phyloP scores from a whole-genome alignment of 805 yeast species.

The Candida xiaguanensis region DNA sequence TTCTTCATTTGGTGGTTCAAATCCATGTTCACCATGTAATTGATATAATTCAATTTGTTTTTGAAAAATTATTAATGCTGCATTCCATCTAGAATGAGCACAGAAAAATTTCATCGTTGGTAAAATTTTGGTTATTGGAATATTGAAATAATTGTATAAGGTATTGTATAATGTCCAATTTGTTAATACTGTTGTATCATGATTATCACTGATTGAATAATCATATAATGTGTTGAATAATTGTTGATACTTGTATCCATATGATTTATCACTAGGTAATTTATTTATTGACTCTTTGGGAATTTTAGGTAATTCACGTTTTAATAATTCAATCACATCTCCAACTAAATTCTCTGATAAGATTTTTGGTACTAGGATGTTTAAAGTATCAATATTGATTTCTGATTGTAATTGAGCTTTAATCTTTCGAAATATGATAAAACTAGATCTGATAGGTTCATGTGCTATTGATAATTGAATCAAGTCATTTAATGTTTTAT shows the following conservation, averaged over 20 bases:
- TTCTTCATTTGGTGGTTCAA: slow-evolving; percentile 37
- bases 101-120: slow-evolving; percentile 59
- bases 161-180: slow-evolving; percentile 61
- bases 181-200: slow-evolving; percentile 32
- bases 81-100: slow-evolving; percentile 51
- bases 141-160: slow-evolving; percentile 49
- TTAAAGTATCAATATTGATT: slow-evolving; percentile 27
- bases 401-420: slow-evolving; percentile 33
- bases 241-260: slow-evolving; percentile 21
- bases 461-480: slow-evolving; percentile 29
- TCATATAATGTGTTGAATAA: slow-evolving; percentile 27
- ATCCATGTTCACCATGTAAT: slow-evolving; percentile 36
- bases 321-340: slow-evolving; percentile 38
- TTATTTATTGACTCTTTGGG: slow-evolving; percentile 24
- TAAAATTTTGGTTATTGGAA: slow-evolving; percentile 57
- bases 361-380: slow-evolving; percentile 24
- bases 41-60: slow-evolving; percentile 39
- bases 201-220: slow-evolving; percentile 26
- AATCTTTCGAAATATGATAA: slow-evolving; percentile 30
- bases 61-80: slow-evolving; percentile 60
- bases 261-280: slow-evolving; percentile 23
- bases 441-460: slow-evolving; percentile 23
- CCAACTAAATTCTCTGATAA: slow-evolving; percentile 35
- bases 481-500: slow-evolving; percentile 42
- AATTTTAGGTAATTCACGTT: slow-evolving; percentile 36